phyloP scores from a whole-genome alignment of 345 rosid species.

The Cardiospermum halicacabum region DNA sequence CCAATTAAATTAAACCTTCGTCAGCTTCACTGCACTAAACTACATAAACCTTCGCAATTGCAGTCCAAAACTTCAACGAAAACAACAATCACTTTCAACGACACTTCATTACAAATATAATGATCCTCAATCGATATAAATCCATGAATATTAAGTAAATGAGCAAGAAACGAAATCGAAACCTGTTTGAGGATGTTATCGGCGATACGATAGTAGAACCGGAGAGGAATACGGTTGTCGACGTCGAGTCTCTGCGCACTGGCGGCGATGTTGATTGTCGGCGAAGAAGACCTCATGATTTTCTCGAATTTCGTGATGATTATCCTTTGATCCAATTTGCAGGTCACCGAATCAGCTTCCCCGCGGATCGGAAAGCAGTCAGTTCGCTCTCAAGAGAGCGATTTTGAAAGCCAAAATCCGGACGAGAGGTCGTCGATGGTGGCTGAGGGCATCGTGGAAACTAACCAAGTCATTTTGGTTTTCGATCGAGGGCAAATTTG shows the following conservation, averaged over 20 bases:
- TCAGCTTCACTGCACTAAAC: not conserved
- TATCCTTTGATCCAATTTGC: constrained; percentile 6
- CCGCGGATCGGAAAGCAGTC: constrained; percentile 10
- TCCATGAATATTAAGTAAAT: not conserved
- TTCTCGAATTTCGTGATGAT: constrained; percentile 1
- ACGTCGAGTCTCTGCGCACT: constrained; percentile 67
- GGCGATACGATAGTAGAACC: constrained; percentile 81
- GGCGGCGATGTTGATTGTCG: constrained; percentile 62
- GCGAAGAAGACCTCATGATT: constrained; percentile 59
- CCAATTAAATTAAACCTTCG: not conserved
- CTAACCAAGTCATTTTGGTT: constrained; percentile 21
- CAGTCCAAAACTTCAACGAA: not conserved
- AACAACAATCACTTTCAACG: not conserved
- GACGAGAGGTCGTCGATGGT: constrained; percentile 31
- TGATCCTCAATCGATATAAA: not conserved
- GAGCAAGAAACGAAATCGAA: not conserved
- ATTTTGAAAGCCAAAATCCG: constrained; percentile 12
- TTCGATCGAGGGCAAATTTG: constrained; percentile 23
- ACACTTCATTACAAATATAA: too few species aligned
- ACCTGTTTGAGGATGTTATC: constrained; percentile 95
- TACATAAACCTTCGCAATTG: not conserved
- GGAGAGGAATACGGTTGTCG: constrained; percentile 78
- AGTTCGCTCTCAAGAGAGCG: constrained; percentile 1
- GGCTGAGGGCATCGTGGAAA: constrained; percentile 15
- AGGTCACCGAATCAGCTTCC: constrained; percentile 17